Evolutionary conservation across 345 rosid genomes (phyloP).

Genomic region (Citrus sp.): DNA sequence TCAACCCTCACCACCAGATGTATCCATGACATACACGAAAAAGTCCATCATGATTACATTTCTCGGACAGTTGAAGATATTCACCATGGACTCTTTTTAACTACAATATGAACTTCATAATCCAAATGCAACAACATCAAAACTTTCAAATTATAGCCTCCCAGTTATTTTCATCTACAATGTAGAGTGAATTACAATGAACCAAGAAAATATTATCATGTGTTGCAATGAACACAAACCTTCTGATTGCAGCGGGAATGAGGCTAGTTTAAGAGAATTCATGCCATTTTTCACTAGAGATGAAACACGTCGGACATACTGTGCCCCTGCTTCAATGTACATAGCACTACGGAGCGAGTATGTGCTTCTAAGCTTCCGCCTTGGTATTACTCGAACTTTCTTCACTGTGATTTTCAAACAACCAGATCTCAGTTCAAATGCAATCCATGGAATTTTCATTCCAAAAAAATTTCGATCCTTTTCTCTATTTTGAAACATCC

Average conservation of each 20-base stretch:
- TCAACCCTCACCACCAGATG: background rate
- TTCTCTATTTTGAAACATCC: background rate
- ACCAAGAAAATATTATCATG: background rate
- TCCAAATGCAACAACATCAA: background rate
- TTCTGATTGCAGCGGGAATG: slow-evolving; percentile 62
- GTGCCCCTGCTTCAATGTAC: slow-evolving; percentile 71
- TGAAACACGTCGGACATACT: slow-evolving; percentile 73
- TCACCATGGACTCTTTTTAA: background rate
- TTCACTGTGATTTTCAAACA: slow-evolving; percentile 50
- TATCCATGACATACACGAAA: too few relatives aligned
- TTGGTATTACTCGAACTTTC: slow-evolving; percentile 71
- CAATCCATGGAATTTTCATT: background rate
- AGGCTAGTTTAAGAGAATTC: slow-evolving; percentile 66
- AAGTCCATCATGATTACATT: background rate
- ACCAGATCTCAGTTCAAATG: slow-evolving; percentile 1
- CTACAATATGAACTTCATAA: background rate
- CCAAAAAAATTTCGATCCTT: background rate
- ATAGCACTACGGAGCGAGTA: slow-evolving; percentile 70
- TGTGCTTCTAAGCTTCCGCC: slow-evolving; percentile 64
- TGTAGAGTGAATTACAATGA: background rate
- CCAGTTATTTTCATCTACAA: background rate
- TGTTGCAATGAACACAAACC: slow-evolving; percentile 39
- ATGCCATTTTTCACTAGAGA: slow-evolving; percentile 78
- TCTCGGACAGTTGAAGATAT: background rate
- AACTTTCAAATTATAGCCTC: background rate